These are phyloP conservation scores for Skeletonema potamos DNA, from an alignment of 108 stramenopile species.

Conservation along the genomic window DNA sequence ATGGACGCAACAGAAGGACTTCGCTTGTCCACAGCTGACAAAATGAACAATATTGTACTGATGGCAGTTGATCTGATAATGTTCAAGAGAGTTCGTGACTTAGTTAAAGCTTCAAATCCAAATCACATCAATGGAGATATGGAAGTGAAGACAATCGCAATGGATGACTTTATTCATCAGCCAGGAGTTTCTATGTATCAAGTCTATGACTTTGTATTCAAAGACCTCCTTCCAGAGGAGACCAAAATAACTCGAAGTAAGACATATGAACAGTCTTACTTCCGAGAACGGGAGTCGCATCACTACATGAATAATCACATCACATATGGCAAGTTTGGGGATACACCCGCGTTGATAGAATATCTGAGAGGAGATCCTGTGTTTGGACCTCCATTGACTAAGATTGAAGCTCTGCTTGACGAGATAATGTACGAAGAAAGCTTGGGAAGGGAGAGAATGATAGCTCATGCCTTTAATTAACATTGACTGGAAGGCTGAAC, in stretches of 20 bases:
- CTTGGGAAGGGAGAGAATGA: background rate
- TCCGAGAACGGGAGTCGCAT: background rate
- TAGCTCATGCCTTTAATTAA: background rate
- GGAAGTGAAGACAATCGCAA: background rate
- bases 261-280: background rate
- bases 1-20: background rate
- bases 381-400: background rate
- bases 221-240: background rate
- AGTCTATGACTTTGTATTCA: background rate
- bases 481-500: background rate
- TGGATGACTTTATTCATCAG: conserved; percentile 3
- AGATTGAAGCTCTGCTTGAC: background rate
- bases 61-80: background rate
- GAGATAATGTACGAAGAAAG: background rate
- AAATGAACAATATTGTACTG: background rate
- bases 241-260: background rate
- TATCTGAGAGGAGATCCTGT: background rate
- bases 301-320: background rate
- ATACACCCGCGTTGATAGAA: background rate
- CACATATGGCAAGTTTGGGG: background rate
- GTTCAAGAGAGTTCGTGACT: background rate
- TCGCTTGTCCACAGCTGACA: background rate
- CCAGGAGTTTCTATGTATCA: background rate
- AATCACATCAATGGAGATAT: background rate
- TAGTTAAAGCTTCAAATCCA: background rate